phyloP scores from a whole-genome alignment of 1,284 basidiomycete genomes.

The Tremellales sp. region DNA sequence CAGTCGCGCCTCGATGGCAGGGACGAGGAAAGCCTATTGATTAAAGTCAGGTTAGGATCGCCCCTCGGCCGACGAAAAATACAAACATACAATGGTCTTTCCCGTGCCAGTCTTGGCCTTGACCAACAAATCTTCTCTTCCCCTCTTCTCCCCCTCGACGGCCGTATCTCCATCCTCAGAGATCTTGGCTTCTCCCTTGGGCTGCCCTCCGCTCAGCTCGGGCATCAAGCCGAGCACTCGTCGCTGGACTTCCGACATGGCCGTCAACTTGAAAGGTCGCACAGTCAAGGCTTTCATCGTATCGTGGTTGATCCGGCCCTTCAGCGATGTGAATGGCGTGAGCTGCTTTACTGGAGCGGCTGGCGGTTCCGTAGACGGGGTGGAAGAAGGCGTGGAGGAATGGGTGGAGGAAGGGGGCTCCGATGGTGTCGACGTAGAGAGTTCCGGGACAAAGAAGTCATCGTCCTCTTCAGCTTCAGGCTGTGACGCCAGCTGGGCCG shows the following conservation, averaged over 20 bases:
- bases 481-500: not conserved
- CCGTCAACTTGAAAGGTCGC: slow-evolving; percentile 65
- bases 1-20: slow-evolving; percentile 74
- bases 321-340: slow-evolving; percentile 51
- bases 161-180: slow-evolving; percentile 17
- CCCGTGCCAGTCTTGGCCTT: slow-evolving; percentile 87
- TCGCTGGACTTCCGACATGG: slow-evolving; percentile 82
- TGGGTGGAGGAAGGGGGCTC: not conserved
- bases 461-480: slow-evolving; percentile 4
- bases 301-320: slow-evolving; percentile 49
- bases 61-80: not conserved
- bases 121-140: slow-evolving; percentile 40
- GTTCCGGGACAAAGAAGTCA: slow-evolving; percentile 14
- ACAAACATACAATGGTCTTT: slow-evolving; percentile 63
- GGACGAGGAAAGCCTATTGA: slow-evolving; percentile 70
- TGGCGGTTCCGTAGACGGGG: not conserved
- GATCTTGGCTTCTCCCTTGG: slow-evolving; percentile 16
- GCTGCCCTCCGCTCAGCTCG: slow-evolving; percentile 44
- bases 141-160: slow-evolving; percentile 19
- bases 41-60: slow-evolving; percentile 1
- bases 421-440: not conserved
- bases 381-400: not conserved
- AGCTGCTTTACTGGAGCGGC: slow-evolving; percentile 8
- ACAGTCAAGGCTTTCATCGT: slow-evolving; percentile 64
- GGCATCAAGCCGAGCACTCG: slow-evolving; percentile 63